phyloP scores from a whole-genome alignment of 73 alveolate genomes.

The Symbiodinium natans region DNA sequence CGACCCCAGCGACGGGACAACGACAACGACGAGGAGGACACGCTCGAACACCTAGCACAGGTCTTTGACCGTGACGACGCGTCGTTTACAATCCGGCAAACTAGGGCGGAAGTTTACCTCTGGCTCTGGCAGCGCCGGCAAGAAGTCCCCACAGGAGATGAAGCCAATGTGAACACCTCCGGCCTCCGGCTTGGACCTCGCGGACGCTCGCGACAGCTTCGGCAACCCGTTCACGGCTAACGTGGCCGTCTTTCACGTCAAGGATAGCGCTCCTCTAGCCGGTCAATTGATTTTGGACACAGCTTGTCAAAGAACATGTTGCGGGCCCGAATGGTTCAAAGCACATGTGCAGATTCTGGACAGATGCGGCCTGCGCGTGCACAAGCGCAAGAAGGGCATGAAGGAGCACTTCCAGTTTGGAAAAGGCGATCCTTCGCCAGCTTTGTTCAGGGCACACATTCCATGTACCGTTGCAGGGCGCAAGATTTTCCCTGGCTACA shows the following conservation, averaged over 20 bases:
- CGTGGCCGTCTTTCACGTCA: not conserved
- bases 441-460: not conserved
- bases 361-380: not conserved
- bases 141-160: not conserved
- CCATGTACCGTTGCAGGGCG: not conserved
- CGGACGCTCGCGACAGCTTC: not conserved
- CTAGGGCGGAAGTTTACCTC: constrained; percentile 6
- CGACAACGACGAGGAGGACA: not conserved
- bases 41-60: not conserved
- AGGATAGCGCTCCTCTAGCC: not conserved
- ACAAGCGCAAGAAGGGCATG: not conserved
- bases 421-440: not conserved
- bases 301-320: constrained; percentile 27
- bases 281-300: constrained; percentile 23
- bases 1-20: not conserved
- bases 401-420: constrained; percentile 12
- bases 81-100: not conserved
- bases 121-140: not conserved
- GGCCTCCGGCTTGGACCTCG: not conserved
- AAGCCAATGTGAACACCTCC: not conserved
- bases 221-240: not conserved
- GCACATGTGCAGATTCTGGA: not conserved
- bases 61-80: constrained; percentile 24
- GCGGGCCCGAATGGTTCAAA: not conserved
- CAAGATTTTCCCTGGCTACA: no score